Base-by-base conservation (phyloP, 2,329 filamentous ascomycete genomes). In the Penicillium glabrum region DNA sequence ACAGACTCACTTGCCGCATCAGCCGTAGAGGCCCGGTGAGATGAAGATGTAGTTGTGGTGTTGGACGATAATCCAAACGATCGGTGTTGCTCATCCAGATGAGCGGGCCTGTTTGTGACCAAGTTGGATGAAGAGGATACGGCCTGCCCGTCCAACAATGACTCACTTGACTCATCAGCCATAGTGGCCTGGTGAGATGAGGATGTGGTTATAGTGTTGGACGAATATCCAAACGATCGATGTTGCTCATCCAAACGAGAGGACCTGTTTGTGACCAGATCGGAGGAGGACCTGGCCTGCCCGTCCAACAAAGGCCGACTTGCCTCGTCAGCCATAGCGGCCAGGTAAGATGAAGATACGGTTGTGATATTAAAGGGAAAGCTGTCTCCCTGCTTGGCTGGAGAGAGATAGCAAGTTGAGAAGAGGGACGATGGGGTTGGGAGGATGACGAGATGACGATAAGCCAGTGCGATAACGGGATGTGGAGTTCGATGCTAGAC, bases 281-380 rank as follows among this genome's bases (percentile, higher is more conserved):
- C 63, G 41, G 59, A 65, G 31, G 67, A 61, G 31, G 65, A 60
- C 31, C 55, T 60, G 35, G 59, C 58, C 33, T 65, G 59, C 59
- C 63, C 65, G 54, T 64, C 62, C 56, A 74, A 61, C 52, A 74
- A 63, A 61, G 70, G 69, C 59, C 57, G 61, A 46, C 55, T 67
- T 60, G 61, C 64, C 66, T 75, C 73, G 48, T 75, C 70, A 61
- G 66, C 66, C 73, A 75, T 75, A 45, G 55, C 58, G 64, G 67
- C 16, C 35, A 19, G 35, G n/a, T 19, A 39, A 19, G 2, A 19
- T 39, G 11, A 19, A 19, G 7, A 19, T 39, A 37, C 14, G n/a
- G 35, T 39, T 11, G 16, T 2, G 16, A 19, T 14, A 9, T 39
- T 39, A 39, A 9, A 24, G 13, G 27, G 16, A n/a, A n/a, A n/a